Conservation (phyloP, 2,329 filamentous ascomycete genomes). For the Aspergillus calidoustus region DNA sequence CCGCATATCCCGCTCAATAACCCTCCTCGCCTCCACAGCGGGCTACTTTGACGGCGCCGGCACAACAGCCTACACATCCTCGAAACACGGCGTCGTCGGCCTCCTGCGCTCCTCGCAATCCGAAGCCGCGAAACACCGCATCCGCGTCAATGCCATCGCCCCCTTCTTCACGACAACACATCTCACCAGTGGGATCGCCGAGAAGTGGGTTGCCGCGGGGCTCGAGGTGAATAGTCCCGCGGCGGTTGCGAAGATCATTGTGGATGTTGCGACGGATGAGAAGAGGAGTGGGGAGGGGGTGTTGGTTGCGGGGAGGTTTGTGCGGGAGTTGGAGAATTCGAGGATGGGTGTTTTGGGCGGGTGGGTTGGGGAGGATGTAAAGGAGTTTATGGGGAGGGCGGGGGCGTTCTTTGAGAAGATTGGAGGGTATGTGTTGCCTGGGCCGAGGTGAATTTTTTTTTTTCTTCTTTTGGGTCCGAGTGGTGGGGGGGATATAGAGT, state of each 20-base stretch:
- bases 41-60: slow-evolving; percentile 4
- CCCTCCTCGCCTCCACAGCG: background rate
- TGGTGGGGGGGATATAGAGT: background rate
- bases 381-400: slow-evolving; percentile 24
- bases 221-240: background rate
- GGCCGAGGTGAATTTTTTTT: background rate
- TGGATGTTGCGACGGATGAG: background rate
- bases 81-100: slow-evolving; percentile 3
- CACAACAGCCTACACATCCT: slow-evolving; percentile 1
- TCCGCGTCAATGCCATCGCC: slow-evolving; percentile 2
- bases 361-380: slow-evolving; percentile 29
- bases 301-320: slow-evolving; percentile 25
- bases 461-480: background rate
- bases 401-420: slow-evolving; percentile 29
- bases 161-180: slow-evolving; percentile 1
- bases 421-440: slow-evolving; percentile 28
- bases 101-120: background rate
- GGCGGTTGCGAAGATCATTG: background rate
- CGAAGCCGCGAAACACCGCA: background rate
- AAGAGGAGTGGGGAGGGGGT: background rate
- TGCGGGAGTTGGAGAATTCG: slow-evolving; percentile 26
- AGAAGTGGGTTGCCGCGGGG: background rate
- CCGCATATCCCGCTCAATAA: background rate
- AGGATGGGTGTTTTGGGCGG: slow-evolving; percentile 18
- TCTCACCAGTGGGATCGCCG: background rate